Base-by-base conservation (phyloP, 805 yeast species). In the Candida corydali region DNA sequence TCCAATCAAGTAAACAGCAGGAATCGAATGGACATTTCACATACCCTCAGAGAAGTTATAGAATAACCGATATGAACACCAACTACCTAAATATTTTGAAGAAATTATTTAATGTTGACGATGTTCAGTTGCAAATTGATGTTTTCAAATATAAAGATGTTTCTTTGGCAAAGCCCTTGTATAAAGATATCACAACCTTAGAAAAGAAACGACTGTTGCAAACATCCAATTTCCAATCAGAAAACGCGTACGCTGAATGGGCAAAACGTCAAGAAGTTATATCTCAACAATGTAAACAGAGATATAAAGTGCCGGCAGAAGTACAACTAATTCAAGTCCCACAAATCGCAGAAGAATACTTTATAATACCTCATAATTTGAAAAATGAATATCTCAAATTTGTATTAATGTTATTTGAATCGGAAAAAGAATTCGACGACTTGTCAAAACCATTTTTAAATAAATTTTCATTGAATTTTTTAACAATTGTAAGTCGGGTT, bases 51-150 rank as follows among this genome's bases (percentile, higher is more conserved):
- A 84, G 86, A 1, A 64, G 80, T 0, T 82, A 71, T 49, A 64
- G 70, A 25, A 38, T 79, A 1, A 44, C 66, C 0, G 86, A 82
- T 42, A 75, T 82, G 58, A 74, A 76, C 14, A 65, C 69, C 41
- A 70, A 78, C 1, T 34, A 51, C 36, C 40, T 65, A 7, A 34
- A 19, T n/a, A 57, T 74, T 17, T 48, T 84, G 8, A 69, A 65
- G 26, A 54, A 59, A 3, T 37, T 82, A n/a, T 80, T 83, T 49
- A 49, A 52, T 3, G 62, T 76, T 2, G 76, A 76, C 34, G 65
- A 59, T 3, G 45, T 63, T 1, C 63, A 66, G 36, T 40, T 84
- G 8, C 87, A 82, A 48, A 70, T 66, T 27, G 86, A 79, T 48
- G 55, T 81, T 2, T 54, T 64, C 28, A 57, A 57, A 19, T 51